These are phyloP conservation scores for Polyplosphaeria fusca DNA, from an alignment of 495 filamentous ascomycete species.

Conservation along the genomic window DNA sequence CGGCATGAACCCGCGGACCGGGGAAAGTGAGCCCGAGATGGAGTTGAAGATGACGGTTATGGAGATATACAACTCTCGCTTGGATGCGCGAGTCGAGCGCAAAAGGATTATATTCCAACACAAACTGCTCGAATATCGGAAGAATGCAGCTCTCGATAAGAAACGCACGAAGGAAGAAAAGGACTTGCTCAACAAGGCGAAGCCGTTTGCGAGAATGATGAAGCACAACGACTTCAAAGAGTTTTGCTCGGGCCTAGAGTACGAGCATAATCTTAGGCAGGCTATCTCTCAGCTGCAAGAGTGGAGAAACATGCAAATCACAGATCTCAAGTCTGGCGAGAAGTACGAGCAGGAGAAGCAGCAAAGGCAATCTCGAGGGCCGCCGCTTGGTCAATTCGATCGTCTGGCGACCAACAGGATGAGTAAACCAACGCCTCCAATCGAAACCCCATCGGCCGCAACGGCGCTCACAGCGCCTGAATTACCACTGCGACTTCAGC, in stretches of 20 bases:
- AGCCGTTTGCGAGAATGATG: slow-evolving; percentile 97
- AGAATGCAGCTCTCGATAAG: slow-evolving; percentile 83
- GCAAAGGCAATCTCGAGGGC: slow-evolving; percentile 63
- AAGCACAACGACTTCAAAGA: slow-evolving; percentile 84
- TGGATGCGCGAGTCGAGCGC: slow-evolving; percentile 87
- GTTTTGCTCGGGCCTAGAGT: slow-evolving; percentile 75
- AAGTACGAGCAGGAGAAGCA: slow-evolving; percentile 94
- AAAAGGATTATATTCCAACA: slow-evolving; percentile 98
- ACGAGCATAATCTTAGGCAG: slow-evolving; percentile 85
- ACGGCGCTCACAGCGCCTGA: slow-evolving; percentile 73
- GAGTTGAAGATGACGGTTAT: slow-evolving; percentile 97
- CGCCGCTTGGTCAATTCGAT: slow-evolving; percentile 68
- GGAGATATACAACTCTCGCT: slow-evolving; percentile 93
- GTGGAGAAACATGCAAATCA: slow-evolving; percentile 81
- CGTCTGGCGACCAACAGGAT: slow-evolving; percentile 57
- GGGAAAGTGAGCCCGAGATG: slow-evolving; percentile 86
- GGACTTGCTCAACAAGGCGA: slow-evolving; percentile 85
- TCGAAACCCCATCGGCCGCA: slow-evolving; percentile 69
- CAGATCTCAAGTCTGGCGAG: slow-evolving; percentile 79
- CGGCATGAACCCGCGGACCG: slow-evolving; percentile 76
- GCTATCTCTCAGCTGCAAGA: slow-evolving; percentile 91
- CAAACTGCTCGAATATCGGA: slow-evolving; percentile 83
- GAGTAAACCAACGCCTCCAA: slow-evolving; percentile 55
- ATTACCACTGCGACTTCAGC: slow-evolving; percentile 45
- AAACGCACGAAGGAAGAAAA: slow-evolving; percentile 93